phyloP scores from a whole-genome alignment of 441 rosid genomes.

The Croton laevigatus region DNA sequence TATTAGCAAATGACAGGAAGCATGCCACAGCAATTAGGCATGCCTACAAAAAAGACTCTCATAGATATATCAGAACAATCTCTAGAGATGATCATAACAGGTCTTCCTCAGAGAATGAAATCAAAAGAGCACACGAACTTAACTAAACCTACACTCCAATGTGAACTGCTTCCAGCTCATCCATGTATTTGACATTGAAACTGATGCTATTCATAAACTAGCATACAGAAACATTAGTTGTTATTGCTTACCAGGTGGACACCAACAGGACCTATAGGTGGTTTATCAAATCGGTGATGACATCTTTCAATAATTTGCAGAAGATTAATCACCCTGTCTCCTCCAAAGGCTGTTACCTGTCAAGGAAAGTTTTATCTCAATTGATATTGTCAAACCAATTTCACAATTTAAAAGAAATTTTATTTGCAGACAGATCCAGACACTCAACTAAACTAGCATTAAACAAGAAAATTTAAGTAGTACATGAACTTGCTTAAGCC shows the following conservation, averaged over 20 bases:
- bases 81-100: not conserved
- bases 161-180: not conserved
- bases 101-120: not conserved
- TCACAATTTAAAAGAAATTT: constrained; percentile 2
- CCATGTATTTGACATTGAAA: not conserved
- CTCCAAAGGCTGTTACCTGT: constrained; percentile 98
- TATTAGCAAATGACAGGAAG: not conserved
- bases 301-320: constrained; percentile 71
- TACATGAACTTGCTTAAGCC: not conserved
- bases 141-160: not conserved
- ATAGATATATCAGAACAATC: not conserved
- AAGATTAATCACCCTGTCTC: constrained; percentile 80
- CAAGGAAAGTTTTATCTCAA: constrained; percentile 17
- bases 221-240: not conserved
- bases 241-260: constrained; percentile 73
- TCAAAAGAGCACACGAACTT: not conserved
- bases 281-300: constrained; percentile 53
- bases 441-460: not conserved
- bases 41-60: constrained; percentile 2
- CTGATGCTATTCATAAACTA: not conserved
- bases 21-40: constrained; percentile 7
- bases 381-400: not conserved
- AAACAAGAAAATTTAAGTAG: not conserved
- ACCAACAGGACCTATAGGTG: constrained; percentile 99
- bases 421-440: not conserved